These are phyloP conservation scores for Fusarium foetens DNA, from an alignment of 2,329 filamentous ascomycete species.

Conservation along the genomic window DNA sequence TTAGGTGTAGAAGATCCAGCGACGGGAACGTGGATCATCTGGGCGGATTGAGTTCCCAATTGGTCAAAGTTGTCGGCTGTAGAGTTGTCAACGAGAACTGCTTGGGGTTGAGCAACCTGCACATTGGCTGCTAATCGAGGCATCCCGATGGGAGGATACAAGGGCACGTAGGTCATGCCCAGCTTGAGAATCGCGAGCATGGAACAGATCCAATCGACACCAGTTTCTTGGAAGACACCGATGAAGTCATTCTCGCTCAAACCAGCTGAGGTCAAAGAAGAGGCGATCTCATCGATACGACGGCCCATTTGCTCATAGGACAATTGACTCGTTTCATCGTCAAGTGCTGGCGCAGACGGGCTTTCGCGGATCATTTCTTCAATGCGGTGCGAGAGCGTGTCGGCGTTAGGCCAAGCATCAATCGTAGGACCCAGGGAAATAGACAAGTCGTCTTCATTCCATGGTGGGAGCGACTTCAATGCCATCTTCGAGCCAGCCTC, in stretches of 20 bases:
- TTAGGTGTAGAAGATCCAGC: not conserved
- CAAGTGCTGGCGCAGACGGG: not conserved
- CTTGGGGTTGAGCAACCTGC: conserved; percentile 1
- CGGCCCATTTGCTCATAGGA: not conserved
- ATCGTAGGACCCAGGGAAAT: not conserved
- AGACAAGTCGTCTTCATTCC: not conserved
- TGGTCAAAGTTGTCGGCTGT: not conserved
- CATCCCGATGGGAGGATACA: conserved; percentile 2
- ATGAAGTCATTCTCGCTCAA: not conserved
- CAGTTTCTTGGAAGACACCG: conserved; percentile 7
- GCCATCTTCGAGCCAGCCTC: not conserved
- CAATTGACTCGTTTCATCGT: not conserved
- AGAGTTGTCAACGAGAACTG: conserved; percentile 5
- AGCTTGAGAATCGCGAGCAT: conserved; percentile 12
- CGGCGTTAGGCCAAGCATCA: not conserved
- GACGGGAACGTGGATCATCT: not conserved
- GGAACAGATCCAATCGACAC: conserved; percentile 2
- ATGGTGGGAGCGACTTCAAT: not conserved
- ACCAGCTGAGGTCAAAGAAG: not conserved
- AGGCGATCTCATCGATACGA: not conserved
- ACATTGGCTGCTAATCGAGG: conserved; percentile 3
- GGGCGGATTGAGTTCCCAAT: not conserved
- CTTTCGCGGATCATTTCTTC: not conserved
- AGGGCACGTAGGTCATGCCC: conserved; percentile 8
- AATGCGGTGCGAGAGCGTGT: not conserved